A percentile compares a stretch with the other conserved stretches of the same genome.
phyloP scores from a whole-genome alignment of 2,329 filamentous ascomycete genomes.

The Fusarium beomiforme region DNA sequence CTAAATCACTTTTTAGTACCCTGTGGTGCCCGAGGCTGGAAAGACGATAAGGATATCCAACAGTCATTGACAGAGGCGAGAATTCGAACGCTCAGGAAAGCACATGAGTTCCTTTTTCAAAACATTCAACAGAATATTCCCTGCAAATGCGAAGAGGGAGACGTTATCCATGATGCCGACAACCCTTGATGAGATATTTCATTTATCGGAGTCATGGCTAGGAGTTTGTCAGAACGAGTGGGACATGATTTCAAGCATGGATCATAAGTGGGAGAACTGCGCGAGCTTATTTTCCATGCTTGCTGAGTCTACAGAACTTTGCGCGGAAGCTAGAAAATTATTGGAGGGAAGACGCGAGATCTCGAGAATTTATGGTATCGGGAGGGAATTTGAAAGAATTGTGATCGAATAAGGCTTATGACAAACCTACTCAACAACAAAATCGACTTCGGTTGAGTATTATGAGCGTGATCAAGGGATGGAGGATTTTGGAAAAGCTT shows the following conservation, averaged over 20 bases:
- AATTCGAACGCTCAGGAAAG: not conserved
- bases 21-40: not conserved
- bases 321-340: not conserved
- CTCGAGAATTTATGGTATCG: conserved; percentile 2
- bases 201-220: conserved; percentile 3
- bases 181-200: not conserved
- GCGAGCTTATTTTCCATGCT: not conserved
- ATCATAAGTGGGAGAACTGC: not conserved
- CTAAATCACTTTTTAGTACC: not conserved
- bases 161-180: not conserved
- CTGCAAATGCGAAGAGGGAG: not conserved
- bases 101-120: not conserved
- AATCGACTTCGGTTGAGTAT: too few relatives aligned
- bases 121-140: not conserved
- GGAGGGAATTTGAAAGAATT: conserved; percentile 8
- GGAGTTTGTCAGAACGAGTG: not conserved
- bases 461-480: not conserved
- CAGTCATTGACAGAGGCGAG: not conserved
- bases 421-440: too few relatives aligned
- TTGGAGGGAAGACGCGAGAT: not conserved
- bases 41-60: not conserved
- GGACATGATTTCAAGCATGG: not conserved
- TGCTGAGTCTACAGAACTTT: not conserved
- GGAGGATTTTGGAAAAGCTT: not conserved
- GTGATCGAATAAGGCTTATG: not conserved